Base-by-base conservation (phyloP, 2,329 filamentous ascomycete species). In the Didymella lethalis region DNA sequence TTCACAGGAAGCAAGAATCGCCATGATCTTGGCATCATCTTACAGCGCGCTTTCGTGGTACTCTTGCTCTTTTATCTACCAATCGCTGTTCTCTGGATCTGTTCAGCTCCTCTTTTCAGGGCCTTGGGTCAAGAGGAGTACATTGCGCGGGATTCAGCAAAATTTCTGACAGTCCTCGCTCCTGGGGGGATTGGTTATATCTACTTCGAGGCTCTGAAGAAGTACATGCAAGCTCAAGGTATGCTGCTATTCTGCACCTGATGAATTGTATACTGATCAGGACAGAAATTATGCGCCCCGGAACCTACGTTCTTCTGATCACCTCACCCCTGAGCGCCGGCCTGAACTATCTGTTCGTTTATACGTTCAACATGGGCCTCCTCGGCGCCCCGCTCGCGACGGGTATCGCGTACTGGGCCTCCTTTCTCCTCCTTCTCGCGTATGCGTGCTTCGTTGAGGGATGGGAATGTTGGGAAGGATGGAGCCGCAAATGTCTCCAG, bases 101-200 rank as follows among this genome's bases (percentile, higher is more conserved):
- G 83, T 65, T 90, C 91, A 0, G 90, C 92, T 66, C 88, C 86
- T 0, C 73, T 96, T 0, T 96, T 96, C 75, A 84, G 84, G 26
- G 81, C 84, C 0, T 82, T 96, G 0, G 92, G 92, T 0, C 92
- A 96, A 69, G 89, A 93, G 67, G 86, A 91, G 38, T 88, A 89
- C 60, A 88, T 96, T 31, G 92, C 90, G 40, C 80, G 85, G 25
- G 87, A 93, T 59, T 91, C 90, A 50, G 86, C 90, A 1, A 84
- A 80, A 43, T 96, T 96, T 62, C 78, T 96, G 7, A 87, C 83
- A 2, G 86, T 88, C 12, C 78, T 96, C 45, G 90, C 92, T 1
- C 92, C 92, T 0, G 92, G 92, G 0, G 92, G 92, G 0, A 77
- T 96, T 36, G 92, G 92, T 0, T 96, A 96, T 68, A 87, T 96